A percentile compares a stretch with the other conserved stretches of the same genome.
Conservation (phyloP, 1,139 yeast genomes). For the Zhuliangozyma parablackwelliae region DNA sequence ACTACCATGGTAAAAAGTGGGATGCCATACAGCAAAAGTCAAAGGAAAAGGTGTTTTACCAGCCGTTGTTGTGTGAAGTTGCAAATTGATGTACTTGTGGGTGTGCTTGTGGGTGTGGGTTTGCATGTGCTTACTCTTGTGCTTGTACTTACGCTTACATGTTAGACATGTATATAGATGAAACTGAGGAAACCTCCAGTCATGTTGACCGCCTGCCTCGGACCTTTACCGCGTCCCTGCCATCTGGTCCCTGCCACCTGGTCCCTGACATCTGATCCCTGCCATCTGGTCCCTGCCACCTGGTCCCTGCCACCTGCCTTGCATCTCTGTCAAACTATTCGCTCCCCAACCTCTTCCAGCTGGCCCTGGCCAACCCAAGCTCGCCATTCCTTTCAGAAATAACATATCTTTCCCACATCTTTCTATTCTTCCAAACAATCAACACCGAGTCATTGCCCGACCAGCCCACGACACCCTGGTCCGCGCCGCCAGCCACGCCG, state of each 20-base stretch:
- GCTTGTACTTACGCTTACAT: too few relatives aligned
- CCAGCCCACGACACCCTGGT: conserved; percentile 76
- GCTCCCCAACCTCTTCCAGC: neutral
- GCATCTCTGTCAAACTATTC: too few relatives aligned
- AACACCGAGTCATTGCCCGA: conserved; percentile 61
- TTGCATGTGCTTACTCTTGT: too few relatives aligned
- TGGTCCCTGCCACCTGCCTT: too few relatives aligned
- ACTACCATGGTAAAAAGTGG: conserved; percentile 49
- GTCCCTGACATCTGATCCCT: too few relatives aligned
- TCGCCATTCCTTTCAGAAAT: conserved; percentile 40
- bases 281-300: too few relatives aligned
- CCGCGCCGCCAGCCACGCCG: conserved; percentile 25
- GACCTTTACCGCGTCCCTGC: too few relatives aligned
- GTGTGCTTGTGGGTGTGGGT: too few relatives aligned
- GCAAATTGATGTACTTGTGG: conserved; percentile 15
- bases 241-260: too few relatives aligned
- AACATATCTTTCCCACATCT: conserved; percentile 82
- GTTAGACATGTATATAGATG: too few relatives aligned
- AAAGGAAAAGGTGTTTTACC: conserved; percentile 25
- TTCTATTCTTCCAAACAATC: conserved; percentile 66
- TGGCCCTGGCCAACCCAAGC: neutral
- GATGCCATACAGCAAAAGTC: conserved; percentile 20
- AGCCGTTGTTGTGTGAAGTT: conserved; percentile 38
- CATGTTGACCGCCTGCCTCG: too few relatives aligned
- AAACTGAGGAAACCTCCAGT: too few relatives aligned